A percentile compares a stretch with the other conserved stretches of the same genome.
These are phyloP conservation scores for Colletotrichum phormii DNA, from an alignment of 2,329 filamentous ascomycete species.

Conservation along the genomic window DNA sequence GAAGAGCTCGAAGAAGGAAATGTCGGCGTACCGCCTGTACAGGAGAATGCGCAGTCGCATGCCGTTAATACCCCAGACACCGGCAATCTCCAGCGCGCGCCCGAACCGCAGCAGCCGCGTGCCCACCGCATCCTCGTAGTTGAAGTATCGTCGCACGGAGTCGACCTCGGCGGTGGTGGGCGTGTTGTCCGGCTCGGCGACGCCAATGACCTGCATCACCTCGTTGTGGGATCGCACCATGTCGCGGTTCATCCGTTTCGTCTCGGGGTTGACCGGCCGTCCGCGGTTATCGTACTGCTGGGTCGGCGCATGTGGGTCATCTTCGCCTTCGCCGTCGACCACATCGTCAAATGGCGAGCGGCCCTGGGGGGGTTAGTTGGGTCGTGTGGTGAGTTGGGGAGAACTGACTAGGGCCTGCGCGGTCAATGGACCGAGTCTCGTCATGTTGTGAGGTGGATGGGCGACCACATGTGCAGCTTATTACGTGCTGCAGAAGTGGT, in stretches of 20 bases:
- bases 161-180: slow-evolving; percentile 53
- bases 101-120: slow-evolving; percentile 49
- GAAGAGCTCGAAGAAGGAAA: slow-evolving; percentile 60
- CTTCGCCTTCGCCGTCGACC: slow-evolving; percentile 60
- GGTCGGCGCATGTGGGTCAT: slow-evolving; percentile 51
- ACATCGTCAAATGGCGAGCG: slow-evolving; percentile 71
- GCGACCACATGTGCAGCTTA: neutral
- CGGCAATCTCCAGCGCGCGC: slow-evolving; percentile 53
- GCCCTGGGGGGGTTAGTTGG: slow-evolving; percentile 52
- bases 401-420: slow-evolving; percentile 65
- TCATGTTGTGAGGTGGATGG: slow-evolving; percentile 20
- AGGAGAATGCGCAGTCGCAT: slow-evolving; percentile 66
- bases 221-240: slow-evolving; percentile 72
- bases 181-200: slow-evolving; percentile 67
- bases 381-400: neutral
- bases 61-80: slow-evolving; percentile 64
- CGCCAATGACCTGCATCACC: slow-evolving; percentile 72
- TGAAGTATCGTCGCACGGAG: slow-evolving; percentile 55
- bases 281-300: slow-evolving; percentile 68
- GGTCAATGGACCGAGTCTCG: slow-evolving; percentile 60
- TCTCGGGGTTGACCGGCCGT: slow-evolving; percentile 66
- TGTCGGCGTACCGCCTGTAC: slow-evolving; percentile 61
- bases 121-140: slow-evolving; percentile 61
- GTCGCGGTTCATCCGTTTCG: slow-evolving; percentile 65
- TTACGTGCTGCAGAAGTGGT: neutral